Evolutionary conservation across 2,329 filamentous ascomycete genomes (phyloP).

Genomic region (Pleoardoris graminearum): DNA sequence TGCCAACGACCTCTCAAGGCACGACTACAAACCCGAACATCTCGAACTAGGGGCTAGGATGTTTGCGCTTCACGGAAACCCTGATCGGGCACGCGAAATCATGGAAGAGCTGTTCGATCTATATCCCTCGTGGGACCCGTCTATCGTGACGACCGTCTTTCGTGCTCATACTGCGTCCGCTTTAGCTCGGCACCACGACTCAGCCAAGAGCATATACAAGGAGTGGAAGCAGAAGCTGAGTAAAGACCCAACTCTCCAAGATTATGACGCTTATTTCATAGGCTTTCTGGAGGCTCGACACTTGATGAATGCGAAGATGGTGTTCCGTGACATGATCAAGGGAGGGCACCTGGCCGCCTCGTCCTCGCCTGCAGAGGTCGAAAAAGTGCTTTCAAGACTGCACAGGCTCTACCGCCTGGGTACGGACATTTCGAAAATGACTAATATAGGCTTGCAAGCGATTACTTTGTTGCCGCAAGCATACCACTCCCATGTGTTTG

Average conservation of each 20-base stretch:
- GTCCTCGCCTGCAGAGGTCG: conserved; percentile 35
- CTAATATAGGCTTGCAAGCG: conserved; percentile 41
- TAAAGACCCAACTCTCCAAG: conserved; percentile 64
- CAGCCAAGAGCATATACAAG: conserved; percentile 54
- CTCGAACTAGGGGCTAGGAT: conserved; percentile 69
- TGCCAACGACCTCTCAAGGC: conserved; percentile 13
- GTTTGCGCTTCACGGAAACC: conserved; percentile 60
- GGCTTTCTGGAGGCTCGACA: conserved; percentile 70
- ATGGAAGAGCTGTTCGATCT: conserved; percentile 58
- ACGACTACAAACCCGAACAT: conserved; percentile 42
- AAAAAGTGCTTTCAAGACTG: conserved; percentile 29
- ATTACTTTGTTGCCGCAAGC: conserved; percentile 57
- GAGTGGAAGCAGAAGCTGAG: conserved; percentile 65
- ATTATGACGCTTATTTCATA: conserved; percentile 76
- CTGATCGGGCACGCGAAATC: conserved; percentile 62
- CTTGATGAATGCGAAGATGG: conserved; percentile 68
- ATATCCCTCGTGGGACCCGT: conserved; percentile 53
- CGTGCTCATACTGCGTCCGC: conserved; percentile 63
- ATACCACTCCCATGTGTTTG: conserved; percentile 78
- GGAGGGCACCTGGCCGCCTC: conserved; percentile 48
- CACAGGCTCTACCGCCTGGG: conserved; percentile 34
- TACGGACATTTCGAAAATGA: conserved; percentile 34
- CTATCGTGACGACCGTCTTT: conserved; percentile 70
- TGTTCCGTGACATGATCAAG: conserved; percentile 90
- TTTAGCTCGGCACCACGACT: conserved; percentile 47